These are phyloP conservation scores for Tetracladium maxilliforme DNA, from an alignment of 2,329 filamentous ascomycete genomes.

Conservation along the genomic window DNA sequence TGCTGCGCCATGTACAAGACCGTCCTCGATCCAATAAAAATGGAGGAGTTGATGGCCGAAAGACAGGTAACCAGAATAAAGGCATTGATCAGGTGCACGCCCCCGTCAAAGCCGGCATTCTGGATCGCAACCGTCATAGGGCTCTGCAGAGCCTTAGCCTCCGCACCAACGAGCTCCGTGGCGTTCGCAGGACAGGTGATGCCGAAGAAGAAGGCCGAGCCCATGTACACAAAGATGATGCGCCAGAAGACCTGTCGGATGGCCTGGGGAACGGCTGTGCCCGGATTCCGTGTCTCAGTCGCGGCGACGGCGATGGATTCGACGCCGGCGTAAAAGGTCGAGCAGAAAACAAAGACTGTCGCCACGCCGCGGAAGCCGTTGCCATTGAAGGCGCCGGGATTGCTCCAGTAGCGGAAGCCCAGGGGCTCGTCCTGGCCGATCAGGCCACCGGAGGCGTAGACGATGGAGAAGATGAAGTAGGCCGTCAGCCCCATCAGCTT, in stretches of 20 bases:
- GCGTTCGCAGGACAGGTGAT: slow-evolving; percentile 60
- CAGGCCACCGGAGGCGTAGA: slow-evolving; percentile 56
- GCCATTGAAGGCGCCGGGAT: slow-evolving; percentile 56
- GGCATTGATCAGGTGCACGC: slow-evolving; percentile 64
- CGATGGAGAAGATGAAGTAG: slow-evolving; percentile 60
- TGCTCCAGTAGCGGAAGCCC: slow-evolving; percentile 58
- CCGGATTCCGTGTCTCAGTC: slow-evolving; percentile 33
- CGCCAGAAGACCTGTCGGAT: slow-evolving; percentile 23
- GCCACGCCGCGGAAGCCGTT: slow-evolving; percentile 53
- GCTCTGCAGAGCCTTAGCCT: slow-evolving; percentile 49
- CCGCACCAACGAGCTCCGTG: slow-evolving; percentile 42
- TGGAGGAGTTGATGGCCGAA: slow-evolving; percentile 58
- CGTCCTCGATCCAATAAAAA: slow-evolving; percentile 65
- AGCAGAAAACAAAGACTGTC: slow-evolving; percentile 54
- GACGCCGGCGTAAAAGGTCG: slow-evolving; percentile 57
- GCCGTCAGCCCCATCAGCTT: slow-evolving; percentile 57
- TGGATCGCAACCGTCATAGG: slow-evolving; percentile 63
- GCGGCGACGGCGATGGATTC: slow-evolving; percentile 42
- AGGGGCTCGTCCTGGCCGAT: slow-evolving; percentile 39
- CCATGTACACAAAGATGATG: slow-evolving; percentile 45
- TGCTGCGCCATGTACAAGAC: slow-evolving; percentile 64
- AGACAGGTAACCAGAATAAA: slow-evolving; percentile 63
- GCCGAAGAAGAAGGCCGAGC: slow-evolving; percentile 59
- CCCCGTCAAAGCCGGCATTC: slow-evolving; percentile 58
- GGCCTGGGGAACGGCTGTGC: slow-evolving; percentile 26